These are phyloP conservation scores for Metschnikowia lochheadii DNA, from an alignment of 805 yeast species.

Conservation along the genomic window DNA sequence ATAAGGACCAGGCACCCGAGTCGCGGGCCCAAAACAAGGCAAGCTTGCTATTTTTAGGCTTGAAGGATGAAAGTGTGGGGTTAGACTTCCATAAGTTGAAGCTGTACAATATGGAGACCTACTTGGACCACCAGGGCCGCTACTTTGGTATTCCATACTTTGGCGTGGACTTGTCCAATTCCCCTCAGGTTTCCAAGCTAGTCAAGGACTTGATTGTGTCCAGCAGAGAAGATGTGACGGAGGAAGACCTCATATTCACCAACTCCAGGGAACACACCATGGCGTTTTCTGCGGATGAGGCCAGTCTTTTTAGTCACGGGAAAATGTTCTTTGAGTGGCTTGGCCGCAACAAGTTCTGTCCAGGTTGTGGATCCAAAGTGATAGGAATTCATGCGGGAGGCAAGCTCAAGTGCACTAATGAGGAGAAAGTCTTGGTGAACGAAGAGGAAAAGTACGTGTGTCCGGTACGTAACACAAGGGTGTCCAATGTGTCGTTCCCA, in stretches of 20 bases:
- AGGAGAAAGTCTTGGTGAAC: background rate
- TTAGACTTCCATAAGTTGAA: conserved; percentile 28
- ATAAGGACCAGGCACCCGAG: conserved; percentile 34
- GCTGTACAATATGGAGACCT: conserved; percentile 27
- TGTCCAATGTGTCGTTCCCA: conserved; percentile 84
- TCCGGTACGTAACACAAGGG: conserved; percentile 37
- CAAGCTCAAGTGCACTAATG: conserved; percentile 18
- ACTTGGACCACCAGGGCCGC: conserved; percentile 41
- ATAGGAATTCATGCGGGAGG: conserved; percentile 68
- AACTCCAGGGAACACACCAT: conserved; percentile 35
- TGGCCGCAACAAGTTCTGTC: conserved; percentile 67
- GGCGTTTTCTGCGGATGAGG: conserved; percentile 40
- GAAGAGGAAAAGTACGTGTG: conserved; percentile 22
- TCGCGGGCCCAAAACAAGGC: conserved; percentile 37
- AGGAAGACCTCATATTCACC: conserved; percentile 22
- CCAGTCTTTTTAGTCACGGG: conserved; percentile 74
- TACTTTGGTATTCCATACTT: conserved; percentile 62
- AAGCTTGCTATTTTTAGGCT: conserved; percentile 37
- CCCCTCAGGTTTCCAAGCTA: conserved; percentile 39
- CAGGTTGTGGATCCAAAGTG: conserved; percentile 74
- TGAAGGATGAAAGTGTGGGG: conserved; percentile 45
- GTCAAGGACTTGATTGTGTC: conserved; percentile 23
- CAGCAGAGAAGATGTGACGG: conserved; percentile 16
- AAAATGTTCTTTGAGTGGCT: conserved; percentile 86
- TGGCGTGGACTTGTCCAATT: conserved; percentile 53